Conservation (phyloP, 257 asterid species). For the Verbascum thapsus region DNA sequence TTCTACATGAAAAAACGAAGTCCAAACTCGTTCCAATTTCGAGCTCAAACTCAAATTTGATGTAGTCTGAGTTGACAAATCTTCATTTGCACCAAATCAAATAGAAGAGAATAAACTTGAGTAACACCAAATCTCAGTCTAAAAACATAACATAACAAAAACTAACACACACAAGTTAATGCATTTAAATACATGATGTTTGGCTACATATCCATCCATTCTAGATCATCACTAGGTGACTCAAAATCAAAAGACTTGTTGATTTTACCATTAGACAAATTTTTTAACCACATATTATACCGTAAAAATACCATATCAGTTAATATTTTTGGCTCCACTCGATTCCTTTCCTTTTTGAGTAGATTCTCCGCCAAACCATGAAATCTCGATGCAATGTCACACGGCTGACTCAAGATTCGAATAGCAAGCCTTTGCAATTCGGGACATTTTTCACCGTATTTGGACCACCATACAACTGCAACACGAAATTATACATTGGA, state of each 20-base stretch:
- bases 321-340: constrained; percentile 35
- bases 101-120: too few species aligned
- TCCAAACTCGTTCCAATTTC: too few species aligned
- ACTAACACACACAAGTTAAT: too few species aligned
- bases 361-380: constrained; percentile 43
- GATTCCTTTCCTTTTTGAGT: constrained; percentile 30
- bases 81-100: too few species aligned
- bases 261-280: constrained; percentile 27
- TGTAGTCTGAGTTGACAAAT: too few species aligned
- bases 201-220: constrained; percentile 27
- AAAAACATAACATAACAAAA: too few species aligned
- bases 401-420: constrained; percentile 60
- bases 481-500: background rate
- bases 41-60: too few species aligned
- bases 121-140: background rate
- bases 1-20: too few species aligned
- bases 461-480: constrained; percentile 70
- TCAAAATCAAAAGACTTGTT: too few species aligned
- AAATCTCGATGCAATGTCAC: constrained; percentile 53
- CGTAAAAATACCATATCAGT: constrained; percentile 42
- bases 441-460: constrained; percentile 48
- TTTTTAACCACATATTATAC: constrained; percentile 55
- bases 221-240: constrained; percentile 8
- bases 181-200: too few species aligned
- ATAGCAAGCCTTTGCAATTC: constrained; percentile 58